These are phyloP conservation scores for Vigna trinervia DNA, from an alignment of 306 rosid species.

Conservation along the genomic window DNA sequence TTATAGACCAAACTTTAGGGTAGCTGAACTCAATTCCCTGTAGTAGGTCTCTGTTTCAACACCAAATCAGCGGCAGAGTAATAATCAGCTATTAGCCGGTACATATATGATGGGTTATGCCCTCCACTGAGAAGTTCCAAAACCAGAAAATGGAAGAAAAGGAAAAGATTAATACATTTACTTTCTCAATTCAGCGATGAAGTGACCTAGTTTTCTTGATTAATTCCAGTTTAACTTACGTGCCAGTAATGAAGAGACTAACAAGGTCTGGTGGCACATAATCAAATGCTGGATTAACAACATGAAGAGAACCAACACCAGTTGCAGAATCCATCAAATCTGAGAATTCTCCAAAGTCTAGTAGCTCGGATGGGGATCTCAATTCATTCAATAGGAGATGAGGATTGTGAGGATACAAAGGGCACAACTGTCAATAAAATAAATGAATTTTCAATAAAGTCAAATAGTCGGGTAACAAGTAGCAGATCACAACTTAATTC, in stretches of 20 bases:
- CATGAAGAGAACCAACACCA: conserved; percentile 80
- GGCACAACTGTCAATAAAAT: conserved; percentile 75
- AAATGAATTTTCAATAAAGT: conserved; percentile 43
- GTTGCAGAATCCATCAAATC: conserved; percentile 89
- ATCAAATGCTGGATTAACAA: conserved; percentile 91
- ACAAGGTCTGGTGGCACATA: conserved; percentile 95
- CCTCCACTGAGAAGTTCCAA: conserved; percentile 79
- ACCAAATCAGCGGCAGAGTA: conserved; percentile 97
- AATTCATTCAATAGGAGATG: conserved; percentile 85
- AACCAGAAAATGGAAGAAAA: conserved; percentile 32
- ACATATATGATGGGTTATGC: conserved; percentile 94
- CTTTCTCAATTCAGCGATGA: conserved; percentile 18
- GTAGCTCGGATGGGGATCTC: conserved; percentile 97
- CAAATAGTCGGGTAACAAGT: conserved; percentile 19
- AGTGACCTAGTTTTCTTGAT: conserved; percentile 16
- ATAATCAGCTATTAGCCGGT: conserved; percentile 94
- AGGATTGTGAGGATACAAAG: conserved; percentile 97
- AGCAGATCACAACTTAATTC: conserved; percentile 35
- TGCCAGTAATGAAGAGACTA: conserved; percentile 90
- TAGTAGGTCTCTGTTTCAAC: conserved; percentile 64
- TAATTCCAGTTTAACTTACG: conserved; percentile 67
- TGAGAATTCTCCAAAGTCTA: conserved; percentile 97
- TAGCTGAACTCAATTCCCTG: conserved; percentile 60
- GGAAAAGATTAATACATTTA: conserved; percentile 24
- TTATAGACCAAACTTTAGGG: conserved; percentile 42